Conservation (phyloP, 148 eudicot genomes). For the Spergularia bocconei region DNA sequence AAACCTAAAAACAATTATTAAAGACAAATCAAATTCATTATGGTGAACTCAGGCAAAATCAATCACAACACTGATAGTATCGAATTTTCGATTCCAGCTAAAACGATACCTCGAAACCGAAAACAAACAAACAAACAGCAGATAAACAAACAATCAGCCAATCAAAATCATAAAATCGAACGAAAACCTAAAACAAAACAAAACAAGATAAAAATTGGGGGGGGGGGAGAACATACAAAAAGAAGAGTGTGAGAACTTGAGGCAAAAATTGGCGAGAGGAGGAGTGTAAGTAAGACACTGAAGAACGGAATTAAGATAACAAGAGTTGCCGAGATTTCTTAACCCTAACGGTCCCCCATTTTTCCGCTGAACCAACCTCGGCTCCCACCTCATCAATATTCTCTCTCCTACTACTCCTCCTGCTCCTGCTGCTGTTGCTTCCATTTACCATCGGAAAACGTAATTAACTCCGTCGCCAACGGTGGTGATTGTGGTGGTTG, state of each 20-base stretch:
- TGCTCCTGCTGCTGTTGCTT: slow-evolving; percentile 13
- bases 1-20: no score
- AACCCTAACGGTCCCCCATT: slow-evolving; percentile 79
- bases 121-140: not conserved
- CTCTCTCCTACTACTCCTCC: slow-evolving; percentile 41
- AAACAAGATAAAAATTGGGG: not conserved
- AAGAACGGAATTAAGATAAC: slow-evolving; percentile 89
- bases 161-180: not conserved
- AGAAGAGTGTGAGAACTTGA: slow-evolving; percentile 54
- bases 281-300: slow-evolving; percentile 98
- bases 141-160: not conserved
- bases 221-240: slow-evolving; percentile 39
- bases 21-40: not conserved
- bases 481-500: no score
- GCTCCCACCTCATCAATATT: slow-evolving; percentile 85
- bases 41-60: not conserved
- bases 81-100: not conserved
- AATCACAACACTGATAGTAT: no score
- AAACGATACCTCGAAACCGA: not conserved
- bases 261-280: slow-evolving; percentile 94
- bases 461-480: slow-evolving; percentile 33
- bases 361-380: slow-evolving; percentile 48
- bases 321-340: slow-evolving; percentile 78
- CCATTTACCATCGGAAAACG: slow-evolving; percentile 31
- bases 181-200: slow-evolving; percentile 8